Percentiles rank a stretch among this genome's conserved stretches.
These are phyloP conservation scores for Akanthomyces lecanii DNA, from an alignment of 2,329 filamentous ascomycete genomes.

Conservation along the genomic window DNA sequence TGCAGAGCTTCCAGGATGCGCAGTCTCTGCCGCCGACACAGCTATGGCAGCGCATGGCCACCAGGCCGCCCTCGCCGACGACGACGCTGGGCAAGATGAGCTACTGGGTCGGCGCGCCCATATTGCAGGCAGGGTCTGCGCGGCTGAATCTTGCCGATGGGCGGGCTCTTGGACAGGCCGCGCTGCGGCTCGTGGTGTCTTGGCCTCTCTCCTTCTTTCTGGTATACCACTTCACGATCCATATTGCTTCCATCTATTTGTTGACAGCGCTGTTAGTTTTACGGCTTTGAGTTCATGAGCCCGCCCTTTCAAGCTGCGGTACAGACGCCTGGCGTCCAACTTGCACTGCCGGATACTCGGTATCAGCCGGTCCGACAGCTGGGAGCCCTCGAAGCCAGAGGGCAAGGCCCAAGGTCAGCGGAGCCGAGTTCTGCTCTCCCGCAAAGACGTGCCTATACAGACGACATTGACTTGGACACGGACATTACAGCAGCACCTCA, in stretches of 20 bases:
- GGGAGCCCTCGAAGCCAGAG: background rate
- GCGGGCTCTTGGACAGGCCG: background rate
- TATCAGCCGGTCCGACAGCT: background rate
- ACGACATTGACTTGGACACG: background rate
- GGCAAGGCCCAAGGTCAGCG: background rate
- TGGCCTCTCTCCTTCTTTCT: background rate
- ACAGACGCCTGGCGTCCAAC: background rate
- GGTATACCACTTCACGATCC: background rate
- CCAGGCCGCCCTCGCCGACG: background rate
- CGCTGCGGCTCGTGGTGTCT: background rate
- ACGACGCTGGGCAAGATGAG: slow-evolving; percentile 4
- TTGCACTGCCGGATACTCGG: background rate
- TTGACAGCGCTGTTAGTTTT: background rate
- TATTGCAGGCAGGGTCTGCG: background rate
- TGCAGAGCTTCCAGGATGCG: slow-evolving; percentile 5
- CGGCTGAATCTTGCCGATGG: background rate
- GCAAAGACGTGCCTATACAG: background rate
- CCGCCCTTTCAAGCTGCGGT: background rate
- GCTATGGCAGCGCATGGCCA: background rate
- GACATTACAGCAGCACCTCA: background rate
- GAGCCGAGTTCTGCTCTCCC: background rate
- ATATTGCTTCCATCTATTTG: background rate
- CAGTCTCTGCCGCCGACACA: background rate
- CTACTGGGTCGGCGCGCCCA: slow-evolving; percentile 5
- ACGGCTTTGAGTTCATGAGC: slow-evolving; percentile 7